These are phyloP conservation scores for Collybiopsis confluens DNA, from an alignment of 768 basidiomycete species.

Conservation along the genomic window DNA sequence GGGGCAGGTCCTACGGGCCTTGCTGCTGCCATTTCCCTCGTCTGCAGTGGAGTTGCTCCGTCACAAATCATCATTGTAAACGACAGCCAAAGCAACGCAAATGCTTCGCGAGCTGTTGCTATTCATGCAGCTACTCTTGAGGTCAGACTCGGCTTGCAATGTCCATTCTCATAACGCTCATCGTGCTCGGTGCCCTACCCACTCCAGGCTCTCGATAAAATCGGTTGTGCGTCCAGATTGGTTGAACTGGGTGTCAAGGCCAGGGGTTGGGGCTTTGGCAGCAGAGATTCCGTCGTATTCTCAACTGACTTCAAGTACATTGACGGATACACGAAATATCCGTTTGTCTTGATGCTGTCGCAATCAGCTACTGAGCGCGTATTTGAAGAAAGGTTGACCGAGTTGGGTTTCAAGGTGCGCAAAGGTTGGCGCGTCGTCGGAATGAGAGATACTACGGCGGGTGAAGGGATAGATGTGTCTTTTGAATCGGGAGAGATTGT, in stretches of 20 bases:
- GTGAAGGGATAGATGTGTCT: conserved; percentile 17
- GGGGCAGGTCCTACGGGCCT: conserved; percentile 16
- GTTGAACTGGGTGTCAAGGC: conserved; percentile 25
- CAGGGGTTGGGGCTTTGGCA: conserved; percentile 14
- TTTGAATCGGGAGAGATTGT: conserved; percentile 5
- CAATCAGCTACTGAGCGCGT: conserved; percentile 36
- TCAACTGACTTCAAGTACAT: conserved; percentile 22
- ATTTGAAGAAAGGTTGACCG: conserved; percentile 24
- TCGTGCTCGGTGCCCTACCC: background rate
- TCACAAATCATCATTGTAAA: conserved; percentile 37
- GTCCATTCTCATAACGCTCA: background rate
- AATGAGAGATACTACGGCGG: conserved; percentile 15
- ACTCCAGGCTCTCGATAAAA: conserved; percentile 30
- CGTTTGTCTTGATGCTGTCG: conserved; percentile 29
- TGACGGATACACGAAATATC: conserved; percentile 29
- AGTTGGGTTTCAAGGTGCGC: conserved; percentile 23
- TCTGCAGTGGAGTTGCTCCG: conserved; percentile 23
- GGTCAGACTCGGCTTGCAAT: conserved; percentile 17
- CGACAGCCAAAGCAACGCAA: conserved; percentile 24
- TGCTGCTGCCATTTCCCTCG: conserved; percentile 32
- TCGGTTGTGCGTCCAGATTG: conserved; percentile 30
- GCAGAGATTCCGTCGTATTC: conserved; percentile 13
- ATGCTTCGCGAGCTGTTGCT: conserved; percentile 35
- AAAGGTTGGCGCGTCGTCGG: conserved; percentile 29
- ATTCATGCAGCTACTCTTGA: conserved; percentile 47